phyloP scores from a whole-genome alignment of 169 alveolate genomes.

The Eimeria mitis region DNA sequence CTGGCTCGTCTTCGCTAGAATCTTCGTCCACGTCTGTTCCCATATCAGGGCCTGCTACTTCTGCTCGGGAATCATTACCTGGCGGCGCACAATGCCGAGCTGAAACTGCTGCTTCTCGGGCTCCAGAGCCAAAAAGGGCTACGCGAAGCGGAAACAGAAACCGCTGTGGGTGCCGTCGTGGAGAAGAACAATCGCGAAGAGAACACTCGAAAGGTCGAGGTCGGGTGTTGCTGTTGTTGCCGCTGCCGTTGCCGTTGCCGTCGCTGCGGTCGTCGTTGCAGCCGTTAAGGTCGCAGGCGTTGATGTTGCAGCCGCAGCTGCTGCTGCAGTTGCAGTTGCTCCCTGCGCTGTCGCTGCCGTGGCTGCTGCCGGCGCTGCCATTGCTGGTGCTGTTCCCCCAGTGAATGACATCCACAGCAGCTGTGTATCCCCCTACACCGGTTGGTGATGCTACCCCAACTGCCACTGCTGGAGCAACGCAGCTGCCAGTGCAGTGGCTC shows the following conservation, averaged over 20 bases:
- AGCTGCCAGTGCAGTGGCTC: not conserved
- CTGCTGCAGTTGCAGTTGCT: not conserved
- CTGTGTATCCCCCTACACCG: not conserved
- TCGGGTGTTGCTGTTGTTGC: not conserved
- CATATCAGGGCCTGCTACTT: not conserved
- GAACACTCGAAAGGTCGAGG: not conserved
- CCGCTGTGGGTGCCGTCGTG: not conserved
- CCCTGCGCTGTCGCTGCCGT: too few species aligned
- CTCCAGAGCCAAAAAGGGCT: not conserved
- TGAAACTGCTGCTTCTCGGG: not conserved
- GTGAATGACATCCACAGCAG: not conserved
- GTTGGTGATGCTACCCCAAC: not conserved
- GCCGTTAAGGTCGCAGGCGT: not conserved
- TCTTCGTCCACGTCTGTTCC: not conserved
- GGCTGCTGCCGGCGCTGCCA: not conserved
- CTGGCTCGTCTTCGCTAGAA: not conserved
- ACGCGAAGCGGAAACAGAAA: not conserved
- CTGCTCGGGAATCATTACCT: not conserved
- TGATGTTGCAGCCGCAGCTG: not conserved
- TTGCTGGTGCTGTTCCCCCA: not conserved
- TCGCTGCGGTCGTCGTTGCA: not conserved
- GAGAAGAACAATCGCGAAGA: not conserved
- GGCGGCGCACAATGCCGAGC: not conserved
- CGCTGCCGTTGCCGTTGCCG: not conserved
- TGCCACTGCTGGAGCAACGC: slow-evolving; percentile 25